Base-by-base conservation (phyloP, 768 basidiomycete genomes). In the Leccinum aurantiacum region DNA sequence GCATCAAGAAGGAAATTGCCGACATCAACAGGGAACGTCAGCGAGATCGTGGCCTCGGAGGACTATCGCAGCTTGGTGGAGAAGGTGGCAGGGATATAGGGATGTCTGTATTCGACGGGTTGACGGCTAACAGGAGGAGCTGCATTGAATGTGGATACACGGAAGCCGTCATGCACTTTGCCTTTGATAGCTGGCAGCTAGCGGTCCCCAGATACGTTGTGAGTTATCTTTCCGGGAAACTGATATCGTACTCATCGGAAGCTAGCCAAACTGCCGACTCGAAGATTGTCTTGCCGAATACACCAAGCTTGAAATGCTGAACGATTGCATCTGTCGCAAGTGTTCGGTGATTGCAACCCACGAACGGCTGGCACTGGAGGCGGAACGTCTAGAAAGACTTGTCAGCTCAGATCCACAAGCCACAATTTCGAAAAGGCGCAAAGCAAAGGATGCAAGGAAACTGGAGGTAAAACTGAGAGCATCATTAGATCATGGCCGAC, bases 91-190 rank as follows among this genome's bases (percentile, higher is more conserved):
- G 71, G 63, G 79, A 81, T 61, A 78, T 80, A 50, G 79, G 80
- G 35, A 87, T 87, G 77, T 85, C 85, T 56, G 89, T 92, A 6
- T 96, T 94, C 66, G 93, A 96, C 63, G 94, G 93, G 1, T 76
- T 98, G 61, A 93, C 93, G 2, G 94, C 95, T 2, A 93, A 96
- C 67, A 77, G 94, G 61, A 79, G 95, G 59, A 92, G 90, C 63
- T 98, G 96, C 67, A 80, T 91, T 51, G 80, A 84, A 53, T 98
- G 96, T 69, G 94, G 93, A 17, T 98, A 96, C 71, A 93, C 93
- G 14, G 93, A 95, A 69, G 91, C 93, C 3, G 93, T 94, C 62
- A 93, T 91, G 89, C 94, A 90, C 71, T 95, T 93, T 70, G 79
- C 87, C 2, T 89, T 95, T 64, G 90, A 95, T 70, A 93, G 87